Evolutionary conservation across 2,329 filamentous ascomycete species (phyloP), one percentile per base, ranked within the genome.

Genomic region (Talaromyces sp.): DNA sequence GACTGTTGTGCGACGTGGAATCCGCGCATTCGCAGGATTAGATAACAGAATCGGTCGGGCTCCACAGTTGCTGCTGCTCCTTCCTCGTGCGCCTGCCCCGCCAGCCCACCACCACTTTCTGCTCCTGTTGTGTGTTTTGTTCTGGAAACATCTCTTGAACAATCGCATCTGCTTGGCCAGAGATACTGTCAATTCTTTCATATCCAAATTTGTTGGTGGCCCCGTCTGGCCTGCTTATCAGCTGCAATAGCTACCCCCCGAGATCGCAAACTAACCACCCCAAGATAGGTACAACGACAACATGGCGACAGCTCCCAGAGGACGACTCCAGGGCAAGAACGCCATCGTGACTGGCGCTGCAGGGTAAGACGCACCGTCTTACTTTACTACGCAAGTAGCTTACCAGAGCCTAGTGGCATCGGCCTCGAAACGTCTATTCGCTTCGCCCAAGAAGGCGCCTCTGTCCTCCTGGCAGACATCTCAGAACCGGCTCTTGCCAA

Each of bases 351-450:
- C 91, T 58, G 91, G 91, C 71, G 91, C 89, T 66, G 91, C 87
- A 69, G 90, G 91, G 91, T 95, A 83, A 76, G 0, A 14, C 14
- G 14, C 10, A 9, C 38, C 14, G 4, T 35, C 21, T 26, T n/a
- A 26, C 29, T 17, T 2, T 19, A 27, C 17, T 26, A 48, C 1
- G 2, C 21, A 58, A 7, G 24, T 27, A 53, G 52, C 55, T 62
- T 29, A 62, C 61, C 4, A 10, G n/a, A 14, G 27, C 31, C 35
- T 56, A 77, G 92, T 70, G 92, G 92, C 70, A 97, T 97, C 70
- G 92, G 92, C 66, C 88, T 97, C 54, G 92, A 97, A 80, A 96
- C 92, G 2, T 85, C 85, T 59, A 92, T 97, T 67, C 88, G 96
- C 61, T 96, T 97, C 71, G 88, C 88, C 62, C 89, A 89, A 65